Evolutionary conservation across 1,284 basidiomycete species (phyloP).

Genomic region (Heimioporus retisporus): DNA sequence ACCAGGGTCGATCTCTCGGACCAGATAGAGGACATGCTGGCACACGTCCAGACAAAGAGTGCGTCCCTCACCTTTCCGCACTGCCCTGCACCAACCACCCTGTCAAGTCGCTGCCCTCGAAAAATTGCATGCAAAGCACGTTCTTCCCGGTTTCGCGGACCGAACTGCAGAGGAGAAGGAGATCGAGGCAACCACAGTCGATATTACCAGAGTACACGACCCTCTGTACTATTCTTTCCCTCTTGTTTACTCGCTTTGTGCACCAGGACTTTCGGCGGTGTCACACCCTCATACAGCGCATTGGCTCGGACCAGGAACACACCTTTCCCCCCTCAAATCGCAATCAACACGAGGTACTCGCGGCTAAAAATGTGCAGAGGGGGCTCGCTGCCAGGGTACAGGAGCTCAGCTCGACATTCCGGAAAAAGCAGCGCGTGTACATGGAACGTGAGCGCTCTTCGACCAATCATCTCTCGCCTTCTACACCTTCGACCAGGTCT

Average conservation of each 20-base stretch:
- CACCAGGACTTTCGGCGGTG: conserved; percentile 87
- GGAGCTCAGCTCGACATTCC: conserved; percentile 92
- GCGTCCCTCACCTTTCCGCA: conserved; percentile 44
- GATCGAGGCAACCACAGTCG: conserved; percentile 88
- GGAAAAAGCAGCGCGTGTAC: conserved; percentile 98
- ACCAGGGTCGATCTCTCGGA: conserved; percentile 92
- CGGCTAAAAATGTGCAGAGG: conserved; percentile 97
- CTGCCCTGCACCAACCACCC: conserved; percentile 22
- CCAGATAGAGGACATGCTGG: conserved; percentile 86
- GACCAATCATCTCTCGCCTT: conserved; percentile 15
- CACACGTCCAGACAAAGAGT: conserved; percentile 83
- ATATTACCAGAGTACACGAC: conserved; percentile 84
- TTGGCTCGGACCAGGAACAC: conserved; percentile 61
- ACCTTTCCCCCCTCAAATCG: conserved; percentile 62
- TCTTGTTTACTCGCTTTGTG: conserved; percentile 14
- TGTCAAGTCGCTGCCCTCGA: conserved; percentile 82
- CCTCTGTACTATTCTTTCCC: conserved; percentile 27
- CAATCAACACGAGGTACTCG: conserved; percentile 68
- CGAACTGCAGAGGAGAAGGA: conserved; percentile 93
- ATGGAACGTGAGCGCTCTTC: conserved; percentile 86
- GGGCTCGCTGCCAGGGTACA: conserved; percentile 96
- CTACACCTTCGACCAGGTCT: conserved; percentile 66
- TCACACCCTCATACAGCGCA: conserved; percentile 83
- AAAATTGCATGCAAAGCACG: conserved; percentile 96
- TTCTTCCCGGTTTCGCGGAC: conserved; percentile 96